Percentiles rank a stretch among this genome's conserved stretches.
Evolutionary conservation across 139 green algal species (phyloP).

Genomic region (Micractinium sp.): DNA sequence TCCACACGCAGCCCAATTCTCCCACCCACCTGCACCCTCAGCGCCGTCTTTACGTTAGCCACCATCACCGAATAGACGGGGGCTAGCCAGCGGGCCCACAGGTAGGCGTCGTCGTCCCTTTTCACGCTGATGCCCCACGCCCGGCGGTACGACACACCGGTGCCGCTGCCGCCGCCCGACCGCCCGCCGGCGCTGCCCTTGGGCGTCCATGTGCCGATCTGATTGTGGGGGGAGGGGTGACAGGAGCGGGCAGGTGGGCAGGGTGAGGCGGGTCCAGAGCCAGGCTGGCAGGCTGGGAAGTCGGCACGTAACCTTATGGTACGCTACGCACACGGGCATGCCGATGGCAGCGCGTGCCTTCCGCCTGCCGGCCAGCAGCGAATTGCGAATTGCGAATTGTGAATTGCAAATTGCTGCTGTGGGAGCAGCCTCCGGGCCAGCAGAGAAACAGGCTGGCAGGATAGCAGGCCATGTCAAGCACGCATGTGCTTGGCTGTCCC

Average conservation of each 20-base stretch:
- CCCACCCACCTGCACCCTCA: slow-evolving; percentile 27
- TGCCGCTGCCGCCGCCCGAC: neutral
- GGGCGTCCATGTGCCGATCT: slow-evolving; percentile 51
- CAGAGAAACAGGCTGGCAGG: no score
- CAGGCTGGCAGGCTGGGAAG: neutral
- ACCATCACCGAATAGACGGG: slow-evolving; percentile 58
- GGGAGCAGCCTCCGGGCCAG: no score
- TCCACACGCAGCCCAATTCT: neutral
- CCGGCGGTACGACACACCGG: slow-evolving; percentile 14
- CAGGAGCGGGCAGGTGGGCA: neutral
- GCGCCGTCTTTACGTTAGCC: slow-evolving; percentile 28
- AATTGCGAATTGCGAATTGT: no score
- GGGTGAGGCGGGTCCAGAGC: neutral
- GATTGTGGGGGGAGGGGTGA: neutral
- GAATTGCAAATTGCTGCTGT: no score
- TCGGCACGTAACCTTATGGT: neutral
- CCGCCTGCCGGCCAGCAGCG: no score
- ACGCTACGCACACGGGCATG: no score
- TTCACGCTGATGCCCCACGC: slow-evolving; percentile 46
- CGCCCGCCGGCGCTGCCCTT: slow-evolving; percentile 24
- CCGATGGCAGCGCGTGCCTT: no score
- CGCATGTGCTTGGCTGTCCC: no score
- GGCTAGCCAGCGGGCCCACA: slow-evolving; percentile 54
- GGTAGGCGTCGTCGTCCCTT: slow-evolving; percentile 43
- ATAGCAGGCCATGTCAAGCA: no score